phyloP scores from a whole-genome alignment of 2,329 filamentous ascomycete genomes.

The Penicillium verrucosum region DNA sequence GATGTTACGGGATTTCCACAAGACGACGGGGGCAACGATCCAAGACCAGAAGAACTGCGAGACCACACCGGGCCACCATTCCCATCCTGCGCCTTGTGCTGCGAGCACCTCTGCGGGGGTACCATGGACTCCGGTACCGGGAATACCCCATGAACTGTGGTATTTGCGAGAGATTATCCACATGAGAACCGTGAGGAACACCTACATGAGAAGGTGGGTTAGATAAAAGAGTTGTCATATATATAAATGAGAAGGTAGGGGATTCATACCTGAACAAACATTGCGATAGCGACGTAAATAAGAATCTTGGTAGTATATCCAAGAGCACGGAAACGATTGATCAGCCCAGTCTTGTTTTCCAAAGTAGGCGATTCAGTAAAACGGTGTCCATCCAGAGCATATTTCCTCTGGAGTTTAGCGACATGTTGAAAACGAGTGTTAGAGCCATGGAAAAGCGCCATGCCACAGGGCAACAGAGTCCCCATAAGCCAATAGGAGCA shows the following conservation, averaged over 20 bases:
- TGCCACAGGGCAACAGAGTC: conserved; percentile 61
- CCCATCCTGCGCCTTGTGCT: conserved; percentile 53
- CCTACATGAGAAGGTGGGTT: conserved; percentile 37
- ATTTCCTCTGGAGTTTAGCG: conserved; percentile 53
- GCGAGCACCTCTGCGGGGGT: conserved; percentile 40
- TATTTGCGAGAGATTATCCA: conserved; percentile 63
- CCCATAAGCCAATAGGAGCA: conserved; percentile 67
- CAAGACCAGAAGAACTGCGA: conserved; percentile 24
- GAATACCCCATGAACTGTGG: conserved; percentile 49
- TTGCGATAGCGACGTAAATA: conserved; percentile 51
- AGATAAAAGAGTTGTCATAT: conserved; percentile 3
- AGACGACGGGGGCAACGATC: conserved; percentile 33
- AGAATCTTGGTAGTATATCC: conserved; percentile 26
- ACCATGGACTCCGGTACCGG: conserved; percentile 54
- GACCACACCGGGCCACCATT: conserved; percentile 52
- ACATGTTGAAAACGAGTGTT: conserved; percentile 61
- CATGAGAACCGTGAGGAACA: conserved; percentile 58
- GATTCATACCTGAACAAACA: conserved; percentile 53
- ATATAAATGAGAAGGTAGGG: neutral
- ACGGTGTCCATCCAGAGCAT: conserved; percentile 27
- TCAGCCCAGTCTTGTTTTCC: conserved; percentile 15
- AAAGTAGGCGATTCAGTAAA: neutral
- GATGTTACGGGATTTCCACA: conserved; percentile 61
- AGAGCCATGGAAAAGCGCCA: conserved; percentile 64
- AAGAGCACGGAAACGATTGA: conserved; percentile 24